Evolutionary conservation across 1,284 basidiomycete genomes (phyloP).

Genomic region (Trichosporon sp.): DNA sequence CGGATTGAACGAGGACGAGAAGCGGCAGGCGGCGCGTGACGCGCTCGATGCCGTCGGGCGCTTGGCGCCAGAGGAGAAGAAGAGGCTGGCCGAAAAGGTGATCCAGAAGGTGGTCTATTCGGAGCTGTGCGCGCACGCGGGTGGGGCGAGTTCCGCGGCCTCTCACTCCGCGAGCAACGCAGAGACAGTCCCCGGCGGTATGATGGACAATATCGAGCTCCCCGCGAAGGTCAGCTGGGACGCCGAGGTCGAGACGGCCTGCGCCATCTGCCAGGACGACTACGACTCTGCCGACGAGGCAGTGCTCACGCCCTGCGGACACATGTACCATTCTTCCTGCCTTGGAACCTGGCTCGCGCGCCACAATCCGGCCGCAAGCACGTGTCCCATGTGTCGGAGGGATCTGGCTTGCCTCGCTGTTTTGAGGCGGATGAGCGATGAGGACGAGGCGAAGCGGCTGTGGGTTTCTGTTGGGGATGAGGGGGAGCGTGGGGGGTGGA

Average conservation of each 20-base stretch:
- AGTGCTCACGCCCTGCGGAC: constrained; percentile 47
- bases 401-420: constrained; percentile 42
- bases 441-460: constrained; percentile 15
- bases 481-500: constrained; percentile 13
- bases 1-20: background rate
- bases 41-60: background rate
- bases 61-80: background rate
- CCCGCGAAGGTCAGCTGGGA: background rate
- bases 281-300: constrained; percentile 37
- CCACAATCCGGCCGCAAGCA: constrained; percentile 36
- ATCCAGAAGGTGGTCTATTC: background rate
- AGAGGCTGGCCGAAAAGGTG: background rate
- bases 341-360: constrained; percentile 46
- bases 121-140: background rate
- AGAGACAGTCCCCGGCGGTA: background rate
- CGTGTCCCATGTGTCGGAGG: constrained; percentile 52
- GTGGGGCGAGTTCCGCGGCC: background rate
- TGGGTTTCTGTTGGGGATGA: constrained; percentile 19
- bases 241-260: constrained; percentile 22
- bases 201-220: background rate
- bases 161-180: background rate
- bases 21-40: background rate
- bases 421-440: constrained; percentile 16
- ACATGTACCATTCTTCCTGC: constrained; percentile 51
- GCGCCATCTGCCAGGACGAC: constrained; percentile 37